Evolutionary conservation across 306 rosid genomes (phyloP), one percentile per base, ranked within the genome.

Genomic region (Sphenostylis stenocarpa): DNA sequence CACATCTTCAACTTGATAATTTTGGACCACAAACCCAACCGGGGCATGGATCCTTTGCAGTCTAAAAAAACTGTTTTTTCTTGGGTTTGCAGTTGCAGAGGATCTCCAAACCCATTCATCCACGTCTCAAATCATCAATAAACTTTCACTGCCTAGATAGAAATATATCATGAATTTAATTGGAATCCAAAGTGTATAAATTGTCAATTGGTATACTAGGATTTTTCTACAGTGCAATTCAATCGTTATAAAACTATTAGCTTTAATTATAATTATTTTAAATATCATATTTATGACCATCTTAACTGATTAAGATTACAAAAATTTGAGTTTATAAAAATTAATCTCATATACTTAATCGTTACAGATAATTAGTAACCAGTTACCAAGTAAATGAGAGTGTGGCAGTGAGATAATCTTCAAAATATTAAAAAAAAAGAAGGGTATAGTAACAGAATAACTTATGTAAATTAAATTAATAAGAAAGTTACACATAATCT

Each of bases 41-140:
- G 21, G 9, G 55, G 23, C 23, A 48, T n/a, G 23, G 11, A n/a
- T 48, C 20, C 17, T 48, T 8, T n/a, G 52, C 52, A 47, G 53
- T n/a, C 9, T 15, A 16, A 47, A 5, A 45, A 47, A 47, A 47
- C 21, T 9, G 60, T 29, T 0, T 49, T 17, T 51, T 51, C 3
- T 51, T 6, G 24, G 57, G 24, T 20, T 7, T 49, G 23, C 23
- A 49, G 55, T 7, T 49, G 23, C 23, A 49, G 55, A 49, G 55
- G 23, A 45, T 49, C 24, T 36, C 41, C 13, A 3, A 49, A 19
- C 24, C 56, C 56, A 41, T 16, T 70, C 48, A 81, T 63, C 63
- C 72, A 38, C 24, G 70, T 77, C 77, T 23, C 51, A 64, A 43
- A 39, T 64, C 67, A 57, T 41, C 73, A 49, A 11, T 29, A 2